Percentiles rank a stretch among this genome's conserved stretches.
phyloP scores from a whole-genome alignment of 2,329 filamentous ascomycete species.

The Epichloe baconii region DNA sequence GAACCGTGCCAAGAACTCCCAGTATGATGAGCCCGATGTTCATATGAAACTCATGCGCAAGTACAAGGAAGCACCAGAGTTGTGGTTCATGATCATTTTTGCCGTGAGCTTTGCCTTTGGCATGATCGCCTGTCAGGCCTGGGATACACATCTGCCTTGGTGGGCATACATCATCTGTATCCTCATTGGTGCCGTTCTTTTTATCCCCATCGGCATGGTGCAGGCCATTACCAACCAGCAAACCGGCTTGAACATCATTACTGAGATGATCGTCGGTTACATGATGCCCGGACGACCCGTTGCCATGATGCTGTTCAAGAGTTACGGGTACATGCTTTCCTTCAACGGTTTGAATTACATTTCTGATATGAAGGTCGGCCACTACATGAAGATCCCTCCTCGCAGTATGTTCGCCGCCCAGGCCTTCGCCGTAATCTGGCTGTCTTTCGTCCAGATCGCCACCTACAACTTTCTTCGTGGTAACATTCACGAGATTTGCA shows the following conservation, averaged over 20 bases:
- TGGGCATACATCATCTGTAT: slow-evolving; percentile 29
- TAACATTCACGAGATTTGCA: slow-evolving; percentile 42
- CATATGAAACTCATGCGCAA: slow-evolving; percentile 42
- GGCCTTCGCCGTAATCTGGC: slow-evolving; percentile 26
- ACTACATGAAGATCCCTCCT: slow-evolving; percentile 41
- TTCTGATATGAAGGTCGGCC: slow-evolving; percentile 37
- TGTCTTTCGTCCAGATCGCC: slow-evolving; percentile 24
- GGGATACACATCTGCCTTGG: slow-evolving; percentile 29
- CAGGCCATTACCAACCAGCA: slow-evolving; percentile 36
- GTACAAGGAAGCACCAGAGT: slow-evolving; percentile 41
- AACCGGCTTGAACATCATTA: slow-evolving; percentile 34
- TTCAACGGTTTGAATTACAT: slow-evolving; percentile 34
- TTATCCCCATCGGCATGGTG: slow-evolving; percentile 32
- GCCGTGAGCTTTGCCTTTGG: slow-evolving; percentile 35
- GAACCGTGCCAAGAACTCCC: slow-evolving; percentile 17
- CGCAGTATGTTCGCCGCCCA: slow-evolving; percentile 34
- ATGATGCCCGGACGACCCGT: slow-evolving; percentile 33
- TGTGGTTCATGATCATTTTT: slow-evolving; percentile 41
- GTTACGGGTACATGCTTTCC: slow-evolving; percentile 32
- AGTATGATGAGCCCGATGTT: slow-evolving; percentile 33
- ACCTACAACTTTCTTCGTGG: slow-evolving; percentile 27
- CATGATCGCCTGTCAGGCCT: slow-evolving; percentile 23
- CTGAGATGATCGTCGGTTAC: slow-evolving; percentile 36
- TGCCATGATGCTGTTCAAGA: slow-evolving; percentile 39
- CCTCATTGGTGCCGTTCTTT: slow-evolving; percentile 24